Evolutionary conservation across 768 basidiomycete species (phyloP).

Genomic region (Lentinula aciculospora): DNA sequence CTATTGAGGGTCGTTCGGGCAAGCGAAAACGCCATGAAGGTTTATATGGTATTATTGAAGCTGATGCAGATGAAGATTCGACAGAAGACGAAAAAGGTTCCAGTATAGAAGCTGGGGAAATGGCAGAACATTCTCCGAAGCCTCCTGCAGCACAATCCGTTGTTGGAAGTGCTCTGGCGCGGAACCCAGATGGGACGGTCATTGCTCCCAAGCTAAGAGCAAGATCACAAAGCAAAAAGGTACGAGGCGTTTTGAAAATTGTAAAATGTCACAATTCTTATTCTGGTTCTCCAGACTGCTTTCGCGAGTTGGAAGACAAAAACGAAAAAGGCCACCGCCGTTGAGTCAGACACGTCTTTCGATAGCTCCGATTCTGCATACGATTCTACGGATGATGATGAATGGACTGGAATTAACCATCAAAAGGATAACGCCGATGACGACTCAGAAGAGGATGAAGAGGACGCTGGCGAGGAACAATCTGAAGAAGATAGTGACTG

Average conservation of each 20-base stretch:
- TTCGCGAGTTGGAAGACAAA: constrained; percentile 47
- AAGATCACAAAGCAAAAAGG: constrained; percentile 40
- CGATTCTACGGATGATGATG: constrained; percentile 32
- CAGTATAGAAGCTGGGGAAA: constrained; percentile 3
- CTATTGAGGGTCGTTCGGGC: constrained; percentile 40
- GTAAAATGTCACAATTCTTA: background rate
- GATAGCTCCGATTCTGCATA: constrained; percentile 78
- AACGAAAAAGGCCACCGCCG: constrained; percentile 16
- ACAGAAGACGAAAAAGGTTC: constrained; percentile 9
- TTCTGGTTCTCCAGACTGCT: constrained; percentile 19
- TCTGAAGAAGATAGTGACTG: constrained; percentile 15
- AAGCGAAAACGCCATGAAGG: constrained; percentile 44
- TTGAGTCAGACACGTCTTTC: constrained; percentile 55
- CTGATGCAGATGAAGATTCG: constrained; percentile 24
- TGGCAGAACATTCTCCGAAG: constrained; percentile 3
- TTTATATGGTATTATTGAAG: constrained; percentile 31
- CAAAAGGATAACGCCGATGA: constrained; percentile 19
- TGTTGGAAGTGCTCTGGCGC: constrained; percentile 62
- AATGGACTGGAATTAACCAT: constrained; percentile 15
- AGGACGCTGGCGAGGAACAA: constrained; percentile 8
- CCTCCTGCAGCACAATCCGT: background rate
- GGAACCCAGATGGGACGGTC: constrained; percentile 58
- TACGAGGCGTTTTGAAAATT: constrained; percentile 21
- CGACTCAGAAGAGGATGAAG: constrained; percentile 12
- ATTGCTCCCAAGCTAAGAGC: constrained; percentile 44